phyloP scores from a whole-genome alignment of 2,329 filamentous ascomycete species.

The Sarocladiaceae sp. region DNA sequence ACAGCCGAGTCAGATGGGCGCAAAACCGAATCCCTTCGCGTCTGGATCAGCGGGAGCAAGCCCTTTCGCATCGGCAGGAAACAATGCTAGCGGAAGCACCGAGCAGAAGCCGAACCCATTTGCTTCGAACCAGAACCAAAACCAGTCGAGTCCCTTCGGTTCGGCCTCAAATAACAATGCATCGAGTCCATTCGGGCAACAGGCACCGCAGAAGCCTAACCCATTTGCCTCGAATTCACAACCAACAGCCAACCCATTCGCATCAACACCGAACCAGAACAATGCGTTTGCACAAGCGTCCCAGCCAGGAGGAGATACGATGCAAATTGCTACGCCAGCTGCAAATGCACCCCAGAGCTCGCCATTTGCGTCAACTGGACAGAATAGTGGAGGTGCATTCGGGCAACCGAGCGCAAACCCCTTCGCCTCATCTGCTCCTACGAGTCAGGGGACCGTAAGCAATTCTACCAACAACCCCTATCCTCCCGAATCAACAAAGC shows the following conservation, averaged over 20 bases:
- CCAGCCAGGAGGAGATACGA: slow-evolving; percentile 5
- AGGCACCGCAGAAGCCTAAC: slow-evolving; percentile 11
- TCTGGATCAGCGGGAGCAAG: not conserved
- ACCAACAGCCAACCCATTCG: slow-evolving; percentile 8
- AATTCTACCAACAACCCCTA: slow-evolving; percentile 29
- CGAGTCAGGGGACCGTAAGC: slow-evolving; percentile 9
- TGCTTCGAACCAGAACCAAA: slow-evolving; percentile 14
- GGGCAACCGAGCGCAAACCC: slow-evolving; percentile 19
- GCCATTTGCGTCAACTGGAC: slow-evolving; percentile 22
- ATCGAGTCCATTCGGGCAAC: not conserved
- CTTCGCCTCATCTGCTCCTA: slow-evolving; percentile 16
- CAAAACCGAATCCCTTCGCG: slow-evolving; percentile 9
- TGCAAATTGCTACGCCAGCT: slow-evolving; percentile 12
- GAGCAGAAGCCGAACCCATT: slow-evolving; percentile 22
- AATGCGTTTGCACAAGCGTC: slow-evolving; percentile 5
- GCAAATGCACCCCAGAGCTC: not conserved
- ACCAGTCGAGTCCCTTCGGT: slow-evolving; percentile 11
- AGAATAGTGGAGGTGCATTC: slow-evolving; percentile 13
- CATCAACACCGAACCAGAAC: not conserved
- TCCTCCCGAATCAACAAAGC: slow-evolving; percentile 34
- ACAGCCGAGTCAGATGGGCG: slow-evolving; percentile 14
- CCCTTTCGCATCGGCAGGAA: not conserved
- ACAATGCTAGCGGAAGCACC: slow-evolving; percentile 11
- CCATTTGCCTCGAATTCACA: slow-evolving; percentile 17
- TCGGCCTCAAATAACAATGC: slow-evolving; percentile 8